Evolutionary conservation across 805 yeast species (phyloP).

Genomic region (Saturnispora silvae): DNA sequence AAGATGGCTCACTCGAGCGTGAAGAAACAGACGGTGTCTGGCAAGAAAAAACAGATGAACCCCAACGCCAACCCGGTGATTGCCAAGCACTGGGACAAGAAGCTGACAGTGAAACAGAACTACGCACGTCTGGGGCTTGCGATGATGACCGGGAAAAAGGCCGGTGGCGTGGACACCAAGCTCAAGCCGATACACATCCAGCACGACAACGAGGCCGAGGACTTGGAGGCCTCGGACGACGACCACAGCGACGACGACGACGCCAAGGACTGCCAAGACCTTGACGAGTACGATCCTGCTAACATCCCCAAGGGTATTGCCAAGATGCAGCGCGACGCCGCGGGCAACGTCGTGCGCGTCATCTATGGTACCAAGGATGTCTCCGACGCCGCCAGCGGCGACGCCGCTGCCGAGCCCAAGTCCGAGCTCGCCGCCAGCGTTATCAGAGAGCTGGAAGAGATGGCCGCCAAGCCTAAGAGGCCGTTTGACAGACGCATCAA

Average conservation of each 20-base stretch:
- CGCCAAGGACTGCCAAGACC: conserved; percentile 24
- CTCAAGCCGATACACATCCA: conserved; percentile 28
- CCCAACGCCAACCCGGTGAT: conserved; percentile 70
- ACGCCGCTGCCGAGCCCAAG: conserved; percentile 12
- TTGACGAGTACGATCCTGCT: conserved; percentile 39
- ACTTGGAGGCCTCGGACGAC: conserved; percentile 17
- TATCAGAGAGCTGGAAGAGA: conserved; percentile 57
- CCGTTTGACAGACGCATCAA: conserved; percentile 42
- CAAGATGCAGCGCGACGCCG: conserved; percentile 56
- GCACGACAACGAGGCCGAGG: conserved; percentile 12
- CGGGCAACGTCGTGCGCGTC: conserved; percentile 55
- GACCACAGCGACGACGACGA: conserved; percentile 28
- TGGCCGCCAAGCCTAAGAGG: conserved; percentile 36
- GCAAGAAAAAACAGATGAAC: conserved; percentile 57
- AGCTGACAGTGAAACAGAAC: conserved; percentile 73
- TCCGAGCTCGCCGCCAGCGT: conserved; percentile 44
- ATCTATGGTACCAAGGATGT: conserved; percentile 56
- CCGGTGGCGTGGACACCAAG: conserved; percentile 75
- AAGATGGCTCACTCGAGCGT: conserved; percentile 68
- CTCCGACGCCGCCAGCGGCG: background rate
- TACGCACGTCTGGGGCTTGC: conserved; percentile 73
- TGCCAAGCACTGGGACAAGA: conserved; percentile 83
- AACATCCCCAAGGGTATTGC: conserved; percentile 74
- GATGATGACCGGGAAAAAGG: conserved; percentile 49
- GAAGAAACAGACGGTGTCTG: conserved; percentile 56